Conservation (phyloP, 768 basidiomycete genomes). For the Suillus americanus region DNA sequence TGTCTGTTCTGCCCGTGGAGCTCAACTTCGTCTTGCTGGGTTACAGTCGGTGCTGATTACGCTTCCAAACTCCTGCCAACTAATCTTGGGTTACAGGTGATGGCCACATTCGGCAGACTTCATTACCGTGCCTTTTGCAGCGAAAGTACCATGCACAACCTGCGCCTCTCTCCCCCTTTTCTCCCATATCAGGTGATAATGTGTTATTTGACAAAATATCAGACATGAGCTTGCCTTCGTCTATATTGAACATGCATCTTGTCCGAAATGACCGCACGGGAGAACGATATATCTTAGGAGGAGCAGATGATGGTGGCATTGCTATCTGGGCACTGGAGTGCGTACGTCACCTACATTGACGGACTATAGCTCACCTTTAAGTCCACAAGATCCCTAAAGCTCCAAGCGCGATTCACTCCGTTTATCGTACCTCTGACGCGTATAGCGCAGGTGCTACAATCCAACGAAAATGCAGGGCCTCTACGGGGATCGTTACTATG, state of each 20-base stretch:
- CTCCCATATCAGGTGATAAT: slow-evolving; percentile 7
- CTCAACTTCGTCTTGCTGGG: slow-evolving; percentile 61
- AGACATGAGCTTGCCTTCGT: slow-evolving; percentile 46
- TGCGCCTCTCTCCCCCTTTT: background rate
- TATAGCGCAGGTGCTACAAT: slow-evolving; percentile 52
- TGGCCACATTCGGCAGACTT: slow-evolving; percentile 48
- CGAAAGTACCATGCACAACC: background rate
- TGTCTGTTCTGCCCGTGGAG: slow-evolving; percentile 54
- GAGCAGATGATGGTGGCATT: slow-evolving; percentile 76
- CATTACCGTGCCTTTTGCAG: slow-evolving; percentile 34
- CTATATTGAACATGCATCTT: slow-evolving; percentile 45
- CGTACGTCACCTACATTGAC: slow-evolving; percentile 17
- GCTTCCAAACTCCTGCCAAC: background rate
- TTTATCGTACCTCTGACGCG: slow-evolving; percentile 65
- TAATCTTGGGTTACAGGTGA: slow-evolving; percentile 40
- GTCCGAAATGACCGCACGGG: slow-evolving; percentile 58
- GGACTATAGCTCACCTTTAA: background rate
- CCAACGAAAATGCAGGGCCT: slow-evolving; percentile 50
- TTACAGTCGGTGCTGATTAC: slow-evolving; percentile 45
- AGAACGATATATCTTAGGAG: slow-evolving; percentile 67
- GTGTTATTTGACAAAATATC: slow-evolving; percentile 40
- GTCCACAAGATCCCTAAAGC: slow-evolving; percentile 52
- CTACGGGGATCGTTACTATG: slow-evolving; percentile 72
- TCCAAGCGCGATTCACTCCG: slow-evolving; percentile 69
- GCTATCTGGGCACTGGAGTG: slow-evolving; percentile 72